These are phyloP conservation scores for Nothophoma quercina DNA, from an alignment of 2,329 filamentous ascomycete species.

Conservation along the genomic window DNA sequence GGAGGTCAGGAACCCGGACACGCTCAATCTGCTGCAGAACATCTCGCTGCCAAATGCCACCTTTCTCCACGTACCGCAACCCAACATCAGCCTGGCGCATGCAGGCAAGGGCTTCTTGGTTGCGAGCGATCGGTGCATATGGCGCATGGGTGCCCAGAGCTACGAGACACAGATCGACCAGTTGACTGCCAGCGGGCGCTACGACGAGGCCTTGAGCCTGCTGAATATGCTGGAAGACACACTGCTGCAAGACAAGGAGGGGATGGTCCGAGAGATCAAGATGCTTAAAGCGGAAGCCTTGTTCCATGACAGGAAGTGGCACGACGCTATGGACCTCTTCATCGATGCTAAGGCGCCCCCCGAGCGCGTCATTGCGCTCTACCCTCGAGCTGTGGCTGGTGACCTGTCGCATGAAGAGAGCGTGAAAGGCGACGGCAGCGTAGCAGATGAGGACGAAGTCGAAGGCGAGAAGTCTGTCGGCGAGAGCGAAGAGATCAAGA, in stretches of 20 bases:
- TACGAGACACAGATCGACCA: slow-evolving; percentile 91
- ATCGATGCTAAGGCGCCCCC: slow-evolving; percentile 89
- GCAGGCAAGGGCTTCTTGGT: slow-evolving; percentile 96
- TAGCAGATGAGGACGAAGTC: slow-evolving; percentile 37
- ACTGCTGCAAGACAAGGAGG: slow-evolving; percentile 80
- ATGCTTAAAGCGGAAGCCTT: slow-evolving; percentile 88
- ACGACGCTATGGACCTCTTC: slow-evolving; percentile 88
- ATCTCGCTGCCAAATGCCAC: slow-evolving; percentile 82
- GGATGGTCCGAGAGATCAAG: slow-evolving; percentile 83
- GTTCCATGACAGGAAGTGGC: slow-evolving; percentile 83
- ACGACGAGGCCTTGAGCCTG: slow-evolving; percentile 92
- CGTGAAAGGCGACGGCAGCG: slow-evolving; percentile 56
- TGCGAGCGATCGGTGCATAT: slow-evolving; percentile 87
- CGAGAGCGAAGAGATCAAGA: slow-evolving; percentile 31
- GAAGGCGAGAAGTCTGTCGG: slow-evolving; percentile 29
- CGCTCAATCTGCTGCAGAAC: slow-evolving; percentile 85
- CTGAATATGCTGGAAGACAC: slow-evolving; percentile 92
- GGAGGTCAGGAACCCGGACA: slow-evolving; percentile 92
- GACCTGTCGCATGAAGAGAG: slow-evolving; percentile 71
- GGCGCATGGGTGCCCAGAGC: slow-evolving; percentile 93
- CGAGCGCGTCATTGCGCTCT: slow-evolving; percentile 84
- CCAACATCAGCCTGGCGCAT: slow-evolving; percentile 92
- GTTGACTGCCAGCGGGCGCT: slow-evolving; percentile 74
- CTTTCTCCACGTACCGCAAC: slow-evolving; percentile 88
- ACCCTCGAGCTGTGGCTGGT: slow-evolving; percentile 83